These are phyloP conservation scores for Nemania sp. DNA, from an alignment of 2,329 filamentous ascomycete species.

Conservation along the genomic window DNA sequence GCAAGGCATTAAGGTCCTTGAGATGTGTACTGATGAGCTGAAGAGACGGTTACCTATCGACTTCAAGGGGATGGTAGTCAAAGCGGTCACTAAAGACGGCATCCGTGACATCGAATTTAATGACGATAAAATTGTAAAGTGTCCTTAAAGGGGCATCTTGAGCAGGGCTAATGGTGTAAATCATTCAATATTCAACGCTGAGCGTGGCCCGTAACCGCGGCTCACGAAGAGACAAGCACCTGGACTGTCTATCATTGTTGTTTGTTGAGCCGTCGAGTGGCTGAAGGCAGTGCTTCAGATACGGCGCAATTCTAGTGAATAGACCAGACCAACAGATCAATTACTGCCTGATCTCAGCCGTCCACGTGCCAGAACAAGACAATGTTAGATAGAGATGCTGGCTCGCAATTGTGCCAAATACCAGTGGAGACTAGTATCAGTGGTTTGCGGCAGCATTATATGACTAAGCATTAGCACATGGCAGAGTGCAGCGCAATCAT, in stretches of 20 bases:
- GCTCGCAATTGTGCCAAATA: not conserved
- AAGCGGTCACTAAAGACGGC: conserved; percentile 93
- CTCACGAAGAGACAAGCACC: conserved; percentile 25
- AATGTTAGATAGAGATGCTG: not conserved
- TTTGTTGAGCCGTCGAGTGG: not conserved
- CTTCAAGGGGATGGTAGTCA: conserved; percentile 96
- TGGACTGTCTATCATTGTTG: conserved; percentile 1
- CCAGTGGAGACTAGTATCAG: not conserved
- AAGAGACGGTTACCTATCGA: conserved; percentile 97
- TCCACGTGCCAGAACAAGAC: not conserved
- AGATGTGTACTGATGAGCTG: conserved; percentile 94
- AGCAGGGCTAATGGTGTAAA: conserved; percentile 36
- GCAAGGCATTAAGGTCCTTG: conserved; percentile 87
- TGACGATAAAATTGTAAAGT: conserved; percentile 72
- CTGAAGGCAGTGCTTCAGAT: not conserved
- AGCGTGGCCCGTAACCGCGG: conserved; percentile 25
- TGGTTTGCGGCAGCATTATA: not conserved
- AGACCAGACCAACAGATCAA: not conserved
- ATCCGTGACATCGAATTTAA: conserved; percentile 84
- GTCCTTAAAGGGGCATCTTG: conserved; percentile 48
- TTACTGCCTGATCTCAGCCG: not conserved
- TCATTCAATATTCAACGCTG: conserved; percentile 39
- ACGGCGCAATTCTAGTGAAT: not conserved
- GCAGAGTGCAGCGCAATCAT: no score
- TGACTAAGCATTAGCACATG: not conserved